These are phyloP conservation scores for Komagataella pastoris DNA, from an alignment of 805 yeast species.

Conservation along the genomic window DNA sequence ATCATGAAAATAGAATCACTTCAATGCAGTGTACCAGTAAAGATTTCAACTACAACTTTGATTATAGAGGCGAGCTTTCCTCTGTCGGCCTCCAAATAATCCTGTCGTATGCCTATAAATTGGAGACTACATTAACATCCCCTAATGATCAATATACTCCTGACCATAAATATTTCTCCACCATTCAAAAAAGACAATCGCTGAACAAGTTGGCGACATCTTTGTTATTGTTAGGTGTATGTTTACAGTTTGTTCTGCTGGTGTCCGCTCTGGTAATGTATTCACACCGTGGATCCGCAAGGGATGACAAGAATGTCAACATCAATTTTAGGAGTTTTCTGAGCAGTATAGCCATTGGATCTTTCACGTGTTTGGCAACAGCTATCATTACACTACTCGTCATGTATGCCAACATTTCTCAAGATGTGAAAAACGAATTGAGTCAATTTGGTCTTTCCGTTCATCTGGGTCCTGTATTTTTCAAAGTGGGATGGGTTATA, in stretches of 20 bases:
- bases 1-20: background rate
- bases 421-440: conserved; percentile 18
- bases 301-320: conserved; percentile 21
- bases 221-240: conserved; percentile 15
- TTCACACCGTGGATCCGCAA: conserved; percentile 18
- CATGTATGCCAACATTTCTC: conserved; percentile 13
- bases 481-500: conserved; percentile 23
- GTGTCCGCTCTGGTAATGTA: conserved; percentile 21
- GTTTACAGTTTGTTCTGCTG: conserved; percentile 17
- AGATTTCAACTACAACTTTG: conserved; percentile 19
- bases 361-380: conserved; percentile 17
- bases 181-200: conserved; percentile 7
- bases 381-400: conserved; percentile 19
- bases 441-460: conserved; percentile 33
- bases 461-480: conserved; percentile 27
- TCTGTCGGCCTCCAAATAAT: conserved; percentile 27
- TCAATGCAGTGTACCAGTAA: conserved; percentile 8
- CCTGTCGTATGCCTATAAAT: conserved; percentile 33
- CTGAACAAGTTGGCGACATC: conserved; percentile 16
- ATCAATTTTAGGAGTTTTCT: conserved; percentile 19
- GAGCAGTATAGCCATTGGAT: conserved; percentile 21
- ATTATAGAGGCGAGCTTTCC: conserved; percentile 28
- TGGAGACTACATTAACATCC: conserved; percentile 3
- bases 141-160: conserved; percentile 10
- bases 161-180: conserved; percentile 12